Evolutionary conservation across 345 rosid genomes (phyloP).

Genomic region (Euphorbia pulcherrima): DNA sequence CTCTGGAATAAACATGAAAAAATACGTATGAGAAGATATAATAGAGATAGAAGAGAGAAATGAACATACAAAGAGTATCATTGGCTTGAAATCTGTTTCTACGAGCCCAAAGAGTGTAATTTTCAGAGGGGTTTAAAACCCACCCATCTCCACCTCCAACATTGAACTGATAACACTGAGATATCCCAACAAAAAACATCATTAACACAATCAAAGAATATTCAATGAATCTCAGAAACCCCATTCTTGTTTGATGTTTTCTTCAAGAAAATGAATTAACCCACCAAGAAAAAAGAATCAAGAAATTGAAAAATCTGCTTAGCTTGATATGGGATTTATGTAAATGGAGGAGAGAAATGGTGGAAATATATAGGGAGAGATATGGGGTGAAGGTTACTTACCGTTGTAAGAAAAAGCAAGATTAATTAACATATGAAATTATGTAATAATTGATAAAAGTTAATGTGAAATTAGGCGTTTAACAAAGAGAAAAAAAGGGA

Average conservation of each 20-base stretch:
- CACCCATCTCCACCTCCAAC: constrained; percentile 87
- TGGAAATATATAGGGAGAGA: constrained; percentile 28
- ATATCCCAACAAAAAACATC: constrained; percentile 12
- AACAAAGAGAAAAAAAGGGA: background rate
- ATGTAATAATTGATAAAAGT: background rate
- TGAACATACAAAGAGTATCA: constrained; percentile 73
- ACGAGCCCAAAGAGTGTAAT: constrained; percentile 73
- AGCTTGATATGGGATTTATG: background rate
- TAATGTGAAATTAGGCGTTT: constrained; percentile 31
- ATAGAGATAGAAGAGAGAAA: background rate
- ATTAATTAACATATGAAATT: background rate
- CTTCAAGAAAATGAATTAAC: background rate
- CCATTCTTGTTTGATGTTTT: constrained; percentile 28
- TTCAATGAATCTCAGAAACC: constrained; percentile 15
- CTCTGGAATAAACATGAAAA: no score
- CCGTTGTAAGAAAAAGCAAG: constrained; percentile 27
- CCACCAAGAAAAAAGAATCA: background rate
- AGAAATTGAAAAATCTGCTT: background rate
- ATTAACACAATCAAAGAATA: constrained; percentile 14
- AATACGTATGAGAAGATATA: background rate
- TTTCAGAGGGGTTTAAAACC: constrained; percentile 62
- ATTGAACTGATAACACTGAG: constrained; percentile 40
- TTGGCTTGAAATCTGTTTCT: constrained; percentile 76
- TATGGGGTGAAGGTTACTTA: constrained; percentile 24
- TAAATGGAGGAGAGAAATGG: background rate